A percentile compares a stretch with the other conserved stretches of the same genome.
phyloP scores from a whole-genome alignment of 2,329 filamentous ascomycete genomes.

The Monosporascus cannonballus region DNA sequence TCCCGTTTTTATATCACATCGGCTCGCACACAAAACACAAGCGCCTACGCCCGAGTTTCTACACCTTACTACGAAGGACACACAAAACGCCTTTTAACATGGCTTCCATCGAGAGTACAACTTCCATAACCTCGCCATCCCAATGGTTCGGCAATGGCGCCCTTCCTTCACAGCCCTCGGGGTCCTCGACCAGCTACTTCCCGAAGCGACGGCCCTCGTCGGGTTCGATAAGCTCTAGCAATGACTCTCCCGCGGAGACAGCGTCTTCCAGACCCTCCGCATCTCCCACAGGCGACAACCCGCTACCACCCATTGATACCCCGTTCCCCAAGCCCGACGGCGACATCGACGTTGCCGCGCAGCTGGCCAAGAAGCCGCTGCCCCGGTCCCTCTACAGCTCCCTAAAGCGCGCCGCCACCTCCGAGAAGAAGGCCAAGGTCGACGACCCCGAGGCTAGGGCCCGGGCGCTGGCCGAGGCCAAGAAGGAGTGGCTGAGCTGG shows the following conservation, averaged over 20 bases:
- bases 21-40: too few relatives aligned
- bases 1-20: too few relatives aligned
- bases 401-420: conserved; percentile 18
- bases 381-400: conserved; percentile 23
- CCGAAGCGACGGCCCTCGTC: neutral
- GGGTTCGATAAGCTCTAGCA: neutral
- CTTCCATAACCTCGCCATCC: neutral
- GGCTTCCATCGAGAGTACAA: neutral
- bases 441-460: conserved; percentile 29
- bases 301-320: conserved; percentile 22
- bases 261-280: neutral
- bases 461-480: conserved; percentile 39
- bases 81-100: neutral
- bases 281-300: conserved; percentile 11
- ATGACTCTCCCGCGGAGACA: neutral
- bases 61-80: too few relatives aligned
- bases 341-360: conserved; percentile 23
- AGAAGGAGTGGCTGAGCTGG: conserved; percentile 35
- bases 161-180: neutral
- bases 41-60: too few relatives aligned
- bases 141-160: neutral
- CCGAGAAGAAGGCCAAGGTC: conserved; percentile 1
- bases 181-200: neutral
- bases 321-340: conserved; percentile 15
- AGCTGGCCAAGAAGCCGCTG: conserved; percentile 23